Conservation (phyloP, 2,329 filamentous ascomycete species). For the Bimuria novae-zelandiae region DNA sequence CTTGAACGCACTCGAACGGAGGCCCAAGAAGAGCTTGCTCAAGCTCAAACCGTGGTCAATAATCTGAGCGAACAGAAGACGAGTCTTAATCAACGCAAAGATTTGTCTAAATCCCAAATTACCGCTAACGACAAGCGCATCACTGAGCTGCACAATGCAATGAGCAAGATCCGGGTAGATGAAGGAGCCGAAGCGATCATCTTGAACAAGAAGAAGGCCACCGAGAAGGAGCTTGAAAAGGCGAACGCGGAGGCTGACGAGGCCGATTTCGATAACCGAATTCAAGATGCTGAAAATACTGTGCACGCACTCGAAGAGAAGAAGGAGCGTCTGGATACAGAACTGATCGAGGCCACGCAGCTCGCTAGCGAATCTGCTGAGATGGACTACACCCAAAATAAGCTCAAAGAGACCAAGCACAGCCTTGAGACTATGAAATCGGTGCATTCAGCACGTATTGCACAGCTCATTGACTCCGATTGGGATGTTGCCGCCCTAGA, state of each 20-base stretch:
- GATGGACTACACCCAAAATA: conserved; percentile 81
- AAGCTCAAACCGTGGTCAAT: conserved; percentile 73
- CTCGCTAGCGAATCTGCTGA: conserved; percentile 82
- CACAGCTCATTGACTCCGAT: conserved; percentile 63
- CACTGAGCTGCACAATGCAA: conserved; percentile 66
- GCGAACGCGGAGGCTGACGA: conserved; percentile 66
- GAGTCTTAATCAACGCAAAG: conserved; percentile 73
- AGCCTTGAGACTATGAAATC: conserved; percentile 77
- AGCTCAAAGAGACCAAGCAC: conserved; percentile 72
- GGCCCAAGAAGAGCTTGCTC: conserved; percentile 72
- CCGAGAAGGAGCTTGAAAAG: conserved; percentile 65
- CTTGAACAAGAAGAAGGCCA: conserved; percentile 72
- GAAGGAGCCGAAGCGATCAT: conserved; percentile 82
- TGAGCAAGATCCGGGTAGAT: conserved; percentile 77
- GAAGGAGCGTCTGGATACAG: conserved; percentile 72
- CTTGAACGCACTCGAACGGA: conserved; percentile 76
- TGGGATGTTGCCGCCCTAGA: conserved; percentile 77
- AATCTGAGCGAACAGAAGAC: conserved; percentile 76
- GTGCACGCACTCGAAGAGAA: conserved; percentile 73
- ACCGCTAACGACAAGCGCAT: conserved; percentile 73
- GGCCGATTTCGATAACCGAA: conserved; percentile 71
- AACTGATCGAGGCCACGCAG: conserved; percentile 81
- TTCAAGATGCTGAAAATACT: conserved; percentile 68
- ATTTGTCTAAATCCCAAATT: conserved; percentile 74
- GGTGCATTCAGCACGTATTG: conserved; percentile 74